Conservation (phyloP, 495 filamentous ascomycete genomes). For the Neurospora sp. region DNA sequence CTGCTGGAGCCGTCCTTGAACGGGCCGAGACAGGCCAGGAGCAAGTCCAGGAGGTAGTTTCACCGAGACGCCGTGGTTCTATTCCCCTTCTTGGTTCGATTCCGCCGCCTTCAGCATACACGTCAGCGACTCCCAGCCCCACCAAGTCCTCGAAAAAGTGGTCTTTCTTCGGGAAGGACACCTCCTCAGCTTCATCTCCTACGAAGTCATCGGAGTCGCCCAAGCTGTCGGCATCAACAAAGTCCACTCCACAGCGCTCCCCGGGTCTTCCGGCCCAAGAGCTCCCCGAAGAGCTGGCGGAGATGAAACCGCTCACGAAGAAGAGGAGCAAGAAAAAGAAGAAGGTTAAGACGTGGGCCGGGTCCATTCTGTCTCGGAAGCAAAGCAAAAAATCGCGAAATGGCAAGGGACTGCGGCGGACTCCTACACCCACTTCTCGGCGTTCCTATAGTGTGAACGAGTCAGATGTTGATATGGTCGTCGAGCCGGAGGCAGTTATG, state of each 20-base stretch:
- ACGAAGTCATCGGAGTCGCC: constrained; percentile 28
- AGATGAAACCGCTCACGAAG: constrained; percentile 19
- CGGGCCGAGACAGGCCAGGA: constrained; percentile 29
- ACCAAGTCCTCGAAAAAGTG: constrained; percentile 39
- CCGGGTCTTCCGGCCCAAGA: background rate
- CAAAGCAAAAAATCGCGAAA: constrained; percentile 27
- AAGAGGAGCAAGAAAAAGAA: constrained; percentile 63
- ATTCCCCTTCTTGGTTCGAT: constrained; percentile 36
- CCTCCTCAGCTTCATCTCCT: constrained; percentile 31
- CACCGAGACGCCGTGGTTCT: constrained; percentile 37
- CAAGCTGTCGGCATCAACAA: constrained; percentile 7
- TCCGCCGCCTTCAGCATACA: constrained; percentile 16
- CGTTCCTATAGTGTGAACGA: constrained; percentile 11
- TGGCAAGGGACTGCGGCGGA: constrained; percentile 31
- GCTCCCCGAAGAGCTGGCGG: background rate
- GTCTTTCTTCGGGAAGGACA: constrained; percentile 45
- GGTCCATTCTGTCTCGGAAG: constrained; percentile 64
- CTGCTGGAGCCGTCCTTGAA: constrained; percentile 42
- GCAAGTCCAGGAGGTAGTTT: constrained; percentile 17
- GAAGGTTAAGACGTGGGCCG: constrained; percentile 74
- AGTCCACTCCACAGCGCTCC: constrained; percentile 10
- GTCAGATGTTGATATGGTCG: constrained; percentile 8
- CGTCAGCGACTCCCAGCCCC: constrained; percentile 32
- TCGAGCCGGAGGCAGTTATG: constrained; percentile 13
- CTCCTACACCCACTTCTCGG: constrained; percentile 32